Percentiles rank a stretch among this genome's conserved stretches.
These are phyloP conservation scores for Blastocystis sp. DNA, from an alignment of 352 stramenopile genomes.

Conservation along the genomic window DNA sequence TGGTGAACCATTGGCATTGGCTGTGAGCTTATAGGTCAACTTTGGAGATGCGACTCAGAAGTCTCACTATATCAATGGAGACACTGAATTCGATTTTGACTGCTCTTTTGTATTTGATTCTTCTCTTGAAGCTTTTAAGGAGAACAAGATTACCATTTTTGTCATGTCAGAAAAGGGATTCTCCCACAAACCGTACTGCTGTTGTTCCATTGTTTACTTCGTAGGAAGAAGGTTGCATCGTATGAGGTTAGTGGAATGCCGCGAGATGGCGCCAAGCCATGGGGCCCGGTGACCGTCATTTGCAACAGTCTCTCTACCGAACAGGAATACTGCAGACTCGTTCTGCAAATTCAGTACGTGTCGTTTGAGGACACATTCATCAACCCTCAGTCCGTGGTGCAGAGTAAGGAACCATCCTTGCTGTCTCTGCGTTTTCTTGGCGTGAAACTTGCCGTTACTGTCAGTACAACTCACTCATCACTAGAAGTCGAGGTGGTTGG, in stretches of 20 bases:
- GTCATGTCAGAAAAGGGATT: constrained; percentile 17
- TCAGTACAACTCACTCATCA: background rate
- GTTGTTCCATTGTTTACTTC: background rate
- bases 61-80: background rate
- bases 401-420: background rate
- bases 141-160: background rate
- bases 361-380: background rate
- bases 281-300: background rate
- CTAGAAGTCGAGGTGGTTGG: constrained; percentile 2
- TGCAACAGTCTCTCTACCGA: background rate
- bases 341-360: background rate
- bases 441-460: background rate
- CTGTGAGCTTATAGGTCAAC: background rate
- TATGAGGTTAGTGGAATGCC: background rate
- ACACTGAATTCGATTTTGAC: background rate
- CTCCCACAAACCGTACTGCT: constrained; percentile 7
- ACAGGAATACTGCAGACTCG: background rate
- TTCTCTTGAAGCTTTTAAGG: background rate
- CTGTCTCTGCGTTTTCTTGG: background rate
- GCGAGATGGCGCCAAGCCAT: background rate
- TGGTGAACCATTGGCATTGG: background rate
- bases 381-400: background rate
- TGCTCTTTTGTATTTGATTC: background rate
- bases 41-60: constrained; percentile 16
- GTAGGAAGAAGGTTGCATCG: constrained; percentile 1